Percentiles rank a stretch among this genome's conserved stretches.
phyloP scores from a whole-genome alignment of 2,329 filamentous ascomycete genomes.

The Diaporthe citri region DNA sequence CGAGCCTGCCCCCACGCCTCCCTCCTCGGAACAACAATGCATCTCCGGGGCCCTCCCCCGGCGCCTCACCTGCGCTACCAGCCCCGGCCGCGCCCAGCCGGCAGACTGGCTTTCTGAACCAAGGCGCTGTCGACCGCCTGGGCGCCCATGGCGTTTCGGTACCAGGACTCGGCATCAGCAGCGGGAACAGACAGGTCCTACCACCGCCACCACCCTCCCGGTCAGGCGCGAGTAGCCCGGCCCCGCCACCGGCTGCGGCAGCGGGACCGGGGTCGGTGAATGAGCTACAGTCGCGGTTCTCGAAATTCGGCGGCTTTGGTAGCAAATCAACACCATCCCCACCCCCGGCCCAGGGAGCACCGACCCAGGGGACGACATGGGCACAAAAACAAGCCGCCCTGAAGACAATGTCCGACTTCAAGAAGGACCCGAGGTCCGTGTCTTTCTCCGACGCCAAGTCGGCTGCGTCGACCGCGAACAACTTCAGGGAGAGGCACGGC shows the following conservation, averaged over 20 bases:
- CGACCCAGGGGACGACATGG: conserved; percentile 69
- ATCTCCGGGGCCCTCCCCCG: conserved; percentile 53
- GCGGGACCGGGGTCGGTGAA: conserved; percentile 56
- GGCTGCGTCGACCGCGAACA: conserved; percentile 72
- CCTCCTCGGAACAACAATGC: conserved; percentile 61
- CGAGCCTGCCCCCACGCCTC: conserved; percentile 78
- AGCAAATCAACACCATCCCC: conserved; percentile 41
- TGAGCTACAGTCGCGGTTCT: conserved; percentile 78
- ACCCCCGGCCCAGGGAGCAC: conserved; percentile 46
- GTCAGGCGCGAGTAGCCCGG: conserved; percentile 34
- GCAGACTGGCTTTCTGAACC: conserved; percentile 56
- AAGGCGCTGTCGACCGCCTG: conserved; percentile 74
- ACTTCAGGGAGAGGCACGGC: conserved; percentile 78
- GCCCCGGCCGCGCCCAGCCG: conserved; percentile 28
- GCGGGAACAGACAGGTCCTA: conserved; percentile 42
- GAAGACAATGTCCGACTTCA: conserved; percentile 69
- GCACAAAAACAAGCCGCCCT: conserved; percentile 75
- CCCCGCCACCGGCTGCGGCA: conserved; percentile 35
- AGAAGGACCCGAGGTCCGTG: conserved; percentile 72
- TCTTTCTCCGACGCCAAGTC: conserved; percentile 69
- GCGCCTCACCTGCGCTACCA: conserved; percentile 37
- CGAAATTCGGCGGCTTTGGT: conserved; percentile 55
- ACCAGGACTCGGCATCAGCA: conserved; percentile 77
- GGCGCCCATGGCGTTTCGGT: conserved; percentile 83
- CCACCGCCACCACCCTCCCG: conserved; percentile 41